phyloP scores from a whole-genome alignment of 2,329 filamentous ascomycete genomes.

The Aspergillus hiratsukae region DNA sequence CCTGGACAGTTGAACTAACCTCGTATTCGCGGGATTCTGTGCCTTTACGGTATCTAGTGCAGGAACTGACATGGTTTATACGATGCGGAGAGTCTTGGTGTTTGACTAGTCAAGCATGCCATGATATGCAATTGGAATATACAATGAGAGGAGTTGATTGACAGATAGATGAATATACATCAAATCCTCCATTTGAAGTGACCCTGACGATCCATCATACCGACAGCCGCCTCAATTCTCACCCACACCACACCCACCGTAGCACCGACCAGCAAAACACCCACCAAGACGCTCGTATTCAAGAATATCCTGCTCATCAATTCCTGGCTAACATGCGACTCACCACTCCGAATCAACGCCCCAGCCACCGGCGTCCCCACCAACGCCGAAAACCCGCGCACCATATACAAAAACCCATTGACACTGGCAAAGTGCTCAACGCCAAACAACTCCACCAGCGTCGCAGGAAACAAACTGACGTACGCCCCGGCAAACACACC shows the following conservation, averaged over 20 bases:
- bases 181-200: background rate
- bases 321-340: background rate
- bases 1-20: background rate
- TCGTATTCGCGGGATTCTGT: background rate
- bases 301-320: background rate
- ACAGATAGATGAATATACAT: background rate
- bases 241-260: slow-evolving; percentile 24
- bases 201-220: background rate
- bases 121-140: too few relatives aligned
- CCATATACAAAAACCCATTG: slow-evolving; percentile 38
- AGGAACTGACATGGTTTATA: too few relatives aligned
- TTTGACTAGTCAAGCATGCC: too few relatives aligned
- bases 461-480: slow-evolving; percentile 37
- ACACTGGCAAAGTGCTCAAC: slow-evolving; percentile 37
- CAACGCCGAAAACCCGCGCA: slow-evolving; percentile 34
- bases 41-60: too few relatives aligned
- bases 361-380: slow-evolving; percentile 35
- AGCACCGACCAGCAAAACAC: slow-evolving; percentile 19
- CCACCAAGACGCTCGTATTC: slow-evolving; percentile 22
- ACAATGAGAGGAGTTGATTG: background rate
- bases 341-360: slow-evolving; percentile 21
- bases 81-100: background rate
- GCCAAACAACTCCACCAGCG: slow-evolving; percentile 37
- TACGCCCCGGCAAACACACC: slow-evolving; percentile 37
- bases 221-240: slow-evolving; percentile 18